phyloP scores from a whole-genome alignment of 2,329 filamentous ascomycete genomes.

The Ophiostoma sp. region DNA sequence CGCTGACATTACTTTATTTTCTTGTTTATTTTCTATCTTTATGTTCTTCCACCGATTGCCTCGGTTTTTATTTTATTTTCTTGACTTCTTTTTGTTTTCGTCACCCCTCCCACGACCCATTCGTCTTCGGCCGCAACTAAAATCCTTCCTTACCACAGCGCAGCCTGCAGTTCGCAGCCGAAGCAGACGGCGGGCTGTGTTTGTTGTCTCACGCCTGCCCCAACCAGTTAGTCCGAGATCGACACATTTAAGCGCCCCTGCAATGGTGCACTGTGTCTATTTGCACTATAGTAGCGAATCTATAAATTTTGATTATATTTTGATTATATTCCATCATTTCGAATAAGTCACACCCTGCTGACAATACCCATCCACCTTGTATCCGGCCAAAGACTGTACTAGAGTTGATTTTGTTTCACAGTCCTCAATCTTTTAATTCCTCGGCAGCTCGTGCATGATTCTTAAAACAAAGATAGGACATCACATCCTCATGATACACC shows the following conservation, averaged over 20 bases:
- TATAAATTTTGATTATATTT: background rate
- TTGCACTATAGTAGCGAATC: background rate
- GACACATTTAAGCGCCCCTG: background rate
- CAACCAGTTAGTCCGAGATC: background rate
- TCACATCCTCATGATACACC: no score
- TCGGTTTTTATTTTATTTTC: background rate
- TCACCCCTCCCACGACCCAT: background rate
- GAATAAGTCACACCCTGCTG: background rate
- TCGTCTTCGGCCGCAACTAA: background rate
- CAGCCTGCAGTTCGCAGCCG: background rate
- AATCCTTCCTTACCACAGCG: background rate
- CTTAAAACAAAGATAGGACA: no score
- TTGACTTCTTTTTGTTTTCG: background rate
- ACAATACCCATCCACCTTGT: background rate
- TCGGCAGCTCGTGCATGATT: no score
- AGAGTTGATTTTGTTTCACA: no score
- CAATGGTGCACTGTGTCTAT: constrained; percentile 5
- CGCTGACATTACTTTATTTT: background rate
- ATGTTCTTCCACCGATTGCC: no score
- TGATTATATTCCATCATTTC: background rate
- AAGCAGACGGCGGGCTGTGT: background rate
- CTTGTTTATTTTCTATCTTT: background rate
- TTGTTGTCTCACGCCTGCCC: constrained; percentile 3
- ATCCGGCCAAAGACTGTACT: no score
- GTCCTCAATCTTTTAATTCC: no score